phyloP scores from a whole-genome alignment of 179 eudicot genomes.

The Pouteria campechiana region DNA sequence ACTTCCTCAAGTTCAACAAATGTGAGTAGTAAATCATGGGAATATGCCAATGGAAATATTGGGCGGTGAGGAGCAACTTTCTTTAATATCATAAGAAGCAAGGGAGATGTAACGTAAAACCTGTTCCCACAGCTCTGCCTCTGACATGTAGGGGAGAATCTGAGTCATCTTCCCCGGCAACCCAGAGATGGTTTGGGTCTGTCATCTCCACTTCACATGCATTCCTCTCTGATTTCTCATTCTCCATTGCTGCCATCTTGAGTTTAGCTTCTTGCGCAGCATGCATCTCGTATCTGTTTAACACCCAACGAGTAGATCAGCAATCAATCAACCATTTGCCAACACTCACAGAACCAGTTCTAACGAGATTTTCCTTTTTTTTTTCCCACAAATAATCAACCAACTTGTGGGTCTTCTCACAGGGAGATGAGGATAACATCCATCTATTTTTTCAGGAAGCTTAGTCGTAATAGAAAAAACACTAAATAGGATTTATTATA shows the following conservation, averaged over 20 bases:
- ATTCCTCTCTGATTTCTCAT: conserved; percentile 24
- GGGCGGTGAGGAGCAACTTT: no score
- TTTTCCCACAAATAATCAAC: no score
- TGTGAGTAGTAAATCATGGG: no score
- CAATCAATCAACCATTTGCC: background rate
- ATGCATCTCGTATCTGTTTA: conserved; percentile 61
- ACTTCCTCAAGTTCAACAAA: no score
- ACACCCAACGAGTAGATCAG: background rate
- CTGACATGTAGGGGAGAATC: no score
- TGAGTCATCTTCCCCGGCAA: no score
- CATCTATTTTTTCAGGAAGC: background rate
- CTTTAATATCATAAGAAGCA: no score
- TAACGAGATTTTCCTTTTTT: no score
- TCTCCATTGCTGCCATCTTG: conserved; percentile 36
- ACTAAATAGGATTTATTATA: background rate
- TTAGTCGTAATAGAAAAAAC: background rate
- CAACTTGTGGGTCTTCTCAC: no score
- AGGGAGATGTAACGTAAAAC: no score
- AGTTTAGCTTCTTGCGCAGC: conserved; percentile 56
- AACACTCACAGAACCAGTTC: background rate
- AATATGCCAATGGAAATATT: no score
- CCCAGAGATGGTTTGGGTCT: conserved; percentile 58
- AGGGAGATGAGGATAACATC: background rate
- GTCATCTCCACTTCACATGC: conserved; percentile 85
- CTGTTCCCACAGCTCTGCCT: no score